Evolutionary conservation across 306 rosid genomes (phyloP), one percentile per base, ranked within the genome.

Genomic region (Oemleria cerasiformis): DNA sequence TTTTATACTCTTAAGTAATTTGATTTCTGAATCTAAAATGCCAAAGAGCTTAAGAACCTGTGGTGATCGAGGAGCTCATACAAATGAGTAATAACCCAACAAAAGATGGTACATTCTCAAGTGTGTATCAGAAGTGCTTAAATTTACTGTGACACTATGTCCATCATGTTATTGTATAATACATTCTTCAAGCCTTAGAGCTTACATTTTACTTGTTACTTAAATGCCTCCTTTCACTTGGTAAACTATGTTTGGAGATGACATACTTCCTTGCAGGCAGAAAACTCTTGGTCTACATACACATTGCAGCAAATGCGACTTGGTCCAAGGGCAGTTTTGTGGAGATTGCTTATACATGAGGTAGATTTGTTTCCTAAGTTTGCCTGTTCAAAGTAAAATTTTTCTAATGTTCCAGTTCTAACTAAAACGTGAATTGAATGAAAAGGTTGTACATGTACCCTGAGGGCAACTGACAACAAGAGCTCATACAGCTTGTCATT

Each of bases 281-380:
- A 80, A 85, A 79, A 88, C 97, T 65, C 75, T 85, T 59, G 68
- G 88, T 53, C 70, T 68, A 80, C 84, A 60, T 56, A 87, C 92
- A 23, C 62, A 10, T 67, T 87, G 97, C 82, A 63, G 72, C 80
- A 87, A 77, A 80, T 91, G 92, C n/a, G 84, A 79, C 70, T 77
- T 84, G 76, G 79, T 63, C 72, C 92, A 84, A 58, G 91, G 97
- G 20, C 73, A 72, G 75, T 10, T 91, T 2, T 88, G 97, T 68
- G 97, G 97, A 78, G 97, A 91, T 83, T 91, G 96, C 96, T 81
- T 91, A 79, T 91, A 84, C 85, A 77, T 21, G 51, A 87, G 97
- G 97, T 91, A 78, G 84, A 59, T 44, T 40, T 57, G 5, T 39
- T 51, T 50, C 39, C n/a, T 20, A 20, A 53, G 6, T 69, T 30